These are phyloP conservation scores for Termitomyces sp. DNA, from an alignment of 768 basidiomycete species.

Conservation along the genomic window DNA sequence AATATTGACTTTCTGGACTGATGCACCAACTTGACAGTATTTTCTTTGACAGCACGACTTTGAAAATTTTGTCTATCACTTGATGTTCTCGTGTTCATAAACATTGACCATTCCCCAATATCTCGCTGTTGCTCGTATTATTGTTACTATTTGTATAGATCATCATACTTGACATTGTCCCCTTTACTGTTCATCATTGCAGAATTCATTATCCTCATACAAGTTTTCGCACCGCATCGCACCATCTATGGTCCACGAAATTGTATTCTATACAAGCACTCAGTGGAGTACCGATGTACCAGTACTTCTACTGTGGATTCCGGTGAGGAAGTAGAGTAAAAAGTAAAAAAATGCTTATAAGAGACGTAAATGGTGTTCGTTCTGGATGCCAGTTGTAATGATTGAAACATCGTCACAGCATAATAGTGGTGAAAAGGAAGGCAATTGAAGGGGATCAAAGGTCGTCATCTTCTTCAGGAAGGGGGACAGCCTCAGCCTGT, in stretches of 20 bases:
- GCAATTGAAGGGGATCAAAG: slow-evolving; percentile 39
- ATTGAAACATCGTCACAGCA: slow-evolving; percentile 18
- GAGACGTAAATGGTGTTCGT: slow-evolving; percentile 23
- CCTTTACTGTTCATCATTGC: not conserved
- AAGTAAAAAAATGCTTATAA: slow-evolving; percentile 9
- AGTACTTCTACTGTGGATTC: slow-evolving; percentile 17
- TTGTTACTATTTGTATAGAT: not conserved
- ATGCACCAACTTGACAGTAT: too few species aligned
- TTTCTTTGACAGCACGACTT: too few species aligned
- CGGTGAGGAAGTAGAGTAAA: slow-evolving; percentile 11
- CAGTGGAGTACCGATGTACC: slow-evolving; percentile 9
- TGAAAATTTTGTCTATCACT: too few species aligned
- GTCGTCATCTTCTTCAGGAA: slow-evolving; percentile 97
- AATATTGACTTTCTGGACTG: too few species aligned
- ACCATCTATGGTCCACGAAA: slow-evolving; percentile 1
- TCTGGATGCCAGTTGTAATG: slow-evolving; percentile 22
- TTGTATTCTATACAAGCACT: slow-evolving; percentile 16
- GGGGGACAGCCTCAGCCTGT: slow-evolving; percentile 86
- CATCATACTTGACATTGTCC: not conserved
- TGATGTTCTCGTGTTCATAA: too few species aligned
- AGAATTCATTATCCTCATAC: not conserved
- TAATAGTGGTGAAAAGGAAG: slow-evolving; percentile 17
- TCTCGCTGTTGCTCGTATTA: not conserved
- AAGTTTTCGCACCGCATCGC: not conserved
- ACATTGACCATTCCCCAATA: not conserved